phyloP scores from a whole-genome alignment of 2,329 filamentous ascomycete species.

The Aureobasidium musti region DNA sequence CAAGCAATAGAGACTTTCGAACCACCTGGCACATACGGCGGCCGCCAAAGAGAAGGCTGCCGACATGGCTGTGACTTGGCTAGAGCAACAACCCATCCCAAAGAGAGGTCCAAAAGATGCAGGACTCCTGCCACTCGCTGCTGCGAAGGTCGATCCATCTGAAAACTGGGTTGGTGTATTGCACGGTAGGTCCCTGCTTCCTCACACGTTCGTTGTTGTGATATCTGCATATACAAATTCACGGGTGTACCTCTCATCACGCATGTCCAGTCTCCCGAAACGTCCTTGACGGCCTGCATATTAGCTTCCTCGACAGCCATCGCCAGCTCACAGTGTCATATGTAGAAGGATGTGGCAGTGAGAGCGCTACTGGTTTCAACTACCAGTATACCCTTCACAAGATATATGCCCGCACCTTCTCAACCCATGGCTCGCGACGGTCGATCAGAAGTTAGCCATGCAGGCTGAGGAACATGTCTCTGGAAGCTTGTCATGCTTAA shows the following conservation, averaged over 20 bases:
- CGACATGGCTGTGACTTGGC: conserved; percentile 2
- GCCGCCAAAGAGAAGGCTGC: conserved; percentile 23
- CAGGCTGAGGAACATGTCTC: background rate
- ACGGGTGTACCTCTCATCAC: background rate
- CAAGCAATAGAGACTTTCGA: conserved; percentile 15
- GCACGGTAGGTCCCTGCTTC: conserved; percentile 14
- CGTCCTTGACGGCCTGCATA: background rate
- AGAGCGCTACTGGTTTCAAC: background rate
- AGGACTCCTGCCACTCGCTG: background rate
- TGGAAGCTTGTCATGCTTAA: background rate
- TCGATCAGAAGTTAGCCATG: background rate
- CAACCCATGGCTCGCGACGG: background rate
- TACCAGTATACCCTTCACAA: background rate
- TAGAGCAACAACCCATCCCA: background rate
- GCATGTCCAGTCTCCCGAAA: background rate
- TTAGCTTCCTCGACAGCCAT: background rate
- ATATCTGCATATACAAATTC: background rate
- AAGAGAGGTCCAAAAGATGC: conserved; percentile 2
- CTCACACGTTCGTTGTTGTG: background rate
- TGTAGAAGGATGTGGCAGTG: background rate
- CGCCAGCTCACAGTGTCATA: background rate
- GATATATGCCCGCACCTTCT: background rate
- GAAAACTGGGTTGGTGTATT: conserved; percentile 28
- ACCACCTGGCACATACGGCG: background rate
- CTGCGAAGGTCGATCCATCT: conserved; percentile 8